Percentiles rank a stretch among this genome's conserved stretches.
Evolutionary conservation across 2,329 filamentous ascomycete species (phyloP).

Genomic region (Talaromyces funiculosus): DNA sequence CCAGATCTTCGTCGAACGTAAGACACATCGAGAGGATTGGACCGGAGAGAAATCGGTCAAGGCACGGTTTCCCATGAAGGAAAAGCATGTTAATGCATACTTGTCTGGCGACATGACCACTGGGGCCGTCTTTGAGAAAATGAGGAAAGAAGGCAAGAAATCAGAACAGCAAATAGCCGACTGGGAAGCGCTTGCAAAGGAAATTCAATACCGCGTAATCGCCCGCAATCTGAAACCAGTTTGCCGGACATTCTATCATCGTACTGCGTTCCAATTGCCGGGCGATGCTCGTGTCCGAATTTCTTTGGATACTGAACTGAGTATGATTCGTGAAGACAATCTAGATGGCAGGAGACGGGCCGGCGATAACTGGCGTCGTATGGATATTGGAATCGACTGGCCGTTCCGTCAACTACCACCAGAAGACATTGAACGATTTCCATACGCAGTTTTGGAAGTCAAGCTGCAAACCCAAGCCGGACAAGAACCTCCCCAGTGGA

Average conservation of each 20-base stretch:
- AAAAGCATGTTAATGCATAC: conserved; percentile 95
- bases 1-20: conserved; percentile 93
- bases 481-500: conserved; percentile 94
- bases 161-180: conserved; percentile 82
- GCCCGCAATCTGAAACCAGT: conserved; percentile 83
- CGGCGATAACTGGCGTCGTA: conserved; percentile 90
- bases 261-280: conserved; percentile 93
- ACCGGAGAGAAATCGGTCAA: conserved; percentile 99
- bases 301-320: conserved; percentile 91
- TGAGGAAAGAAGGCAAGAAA: conserved; percentile 91
- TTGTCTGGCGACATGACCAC: conserved; percentile 79
- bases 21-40: conserved; percentile 98
- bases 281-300: conserved; percentile 95
- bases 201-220: conserved; percentile 89
- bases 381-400: conserved; percentile 94
- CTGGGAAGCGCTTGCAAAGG: conserved; percentile 79
- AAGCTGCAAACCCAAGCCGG: conserved; percentile 95
- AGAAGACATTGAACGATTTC: conserved; percentile 83
- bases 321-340: conserved; percentile 93
- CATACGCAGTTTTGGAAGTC: conserved; percentile 92
- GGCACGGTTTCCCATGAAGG: conserved; percentile 88
- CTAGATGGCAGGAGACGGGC: conserved; percentile 69
- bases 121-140: conserved; percentile 89
- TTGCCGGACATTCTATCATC: conserved; percentile 94
- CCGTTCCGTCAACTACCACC: conserved; percentile 85